phyloP scores from a whole-genome alignment of 345 rosid genomes.

The Xanthoceras sorbifolium region DNA sequence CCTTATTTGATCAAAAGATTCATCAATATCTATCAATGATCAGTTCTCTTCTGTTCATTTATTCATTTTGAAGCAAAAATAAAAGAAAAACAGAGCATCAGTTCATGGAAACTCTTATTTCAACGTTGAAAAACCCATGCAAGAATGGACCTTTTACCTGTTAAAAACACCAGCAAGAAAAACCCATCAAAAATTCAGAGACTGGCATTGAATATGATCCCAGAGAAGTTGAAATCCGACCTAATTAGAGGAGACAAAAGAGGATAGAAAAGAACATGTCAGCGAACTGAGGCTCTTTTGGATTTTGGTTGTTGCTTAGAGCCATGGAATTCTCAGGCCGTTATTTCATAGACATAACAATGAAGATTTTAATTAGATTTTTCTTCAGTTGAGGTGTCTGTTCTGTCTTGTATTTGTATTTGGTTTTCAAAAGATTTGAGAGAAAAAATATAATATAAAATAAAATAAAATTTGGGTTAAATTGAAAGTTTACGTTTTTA shows the following conservation, averaged over 20 bases:
- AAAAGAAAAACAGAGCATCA: conserved; percentile 26
- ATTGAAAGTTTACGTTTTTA: conserved; percentile 30
- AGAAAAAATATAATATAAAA: background rate
- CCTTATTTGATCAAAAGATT: conserved; percentile 21
- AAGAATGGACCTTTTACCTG: conserved; percentile 65
- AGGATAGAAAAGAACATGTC: conserved; percentile 63
- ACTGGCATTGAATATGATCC: conserved; percentile 23
- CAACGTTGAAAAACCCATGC: conserved; percentile 42
- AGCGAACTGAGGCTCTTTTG: conserved; percentile 39
- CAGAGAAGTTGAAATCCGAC: conserved; percentile 57
- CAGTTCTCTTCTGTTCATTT: conserved; percentile 15
- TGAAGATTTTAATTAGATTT: conserved; percentile 26
- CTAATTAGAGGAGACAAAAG: conserved; percentile 40
- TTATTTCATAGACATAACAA: conserved; percentile 30
- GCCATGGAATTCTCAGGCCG: conserved; percentile 53
- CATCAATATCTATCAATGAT: conserved; percentile 41
- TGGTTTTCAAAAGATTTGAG: background rate
- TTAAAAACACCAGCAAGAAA: conserved; percentile 23
- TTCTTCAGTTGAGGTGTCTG: conserved; percentile 39
- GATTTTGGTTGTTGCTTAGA: conserved; percentile 58
- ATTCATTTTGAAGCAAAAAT: conserved; percentile 45
- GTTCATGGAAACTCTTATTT: conserved; percentile 39
- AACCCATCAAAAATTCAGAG: conserved; percentile 28
- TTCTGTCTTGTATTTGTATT: conserved; percentile 1
- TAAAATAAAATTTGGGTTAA: conserved; percentile 11